Evolutionary conservation across 2,329 filamentous ascomycete genomes (phyloP), one percentile per base, ranked within the genome.

Genomic region (Aspergillus hiratsukae): DNA sequence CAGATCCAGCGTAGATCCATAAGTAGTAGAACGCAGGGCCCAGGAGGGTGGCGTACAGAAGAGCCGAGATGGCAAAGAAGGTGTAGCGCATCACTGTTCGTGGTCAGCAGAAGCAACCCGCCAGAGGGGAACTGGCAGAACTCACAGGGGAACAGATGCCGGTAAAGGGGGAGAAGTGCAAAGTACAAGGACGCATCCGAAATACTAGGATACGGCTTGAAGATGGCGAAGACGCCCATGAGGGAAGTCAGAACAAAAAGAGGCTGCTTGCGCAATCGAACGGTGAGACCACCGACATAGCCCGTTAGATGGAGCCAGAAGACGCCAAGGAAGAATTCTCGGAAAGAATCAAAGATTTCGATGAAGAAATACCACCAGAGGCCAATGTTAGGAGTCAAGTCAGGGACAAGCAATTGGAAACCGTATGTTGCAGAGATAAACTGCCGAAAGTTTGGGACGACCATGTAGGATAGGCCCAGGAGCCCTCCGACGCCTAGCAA

Each of bases 351-450:
- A 72, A 99, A 99, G 86, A 99, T 99, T 72, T 99, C 93, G 64
- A 95, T 96, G 71, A 99, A 97, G 77, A 99, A 99, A 76, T 99
- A 99, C 94, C 94, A 99, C 94, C 94, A 99, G 1, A 99, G 81
- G 1, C 94, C 94, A 29, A 95, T 89, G 63, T 97, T 99, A 11
- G 94, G 94, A 0, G 93, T 95, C 43, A 99, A 81, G 70, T 99
- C 94, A 8, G 91, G 90, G 2, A 99, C 83, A 1, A 94, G 86
- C 40, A 99, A 82, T 66, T 96, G 92, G 49, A 96, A 90, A 64
- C 93, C 91, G 74, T 99, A 99, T 0, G 94, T 97, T 21, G 91
- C 91, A 7, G 82, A 76, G 21, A 97, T 75, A 68, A 97, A 99
- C 60, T 92, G 87, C 89, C 90, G 96, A 1, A 91, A 95, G 59